A percentile compares a stretch with the other conserved stretches of the same genome.
phyloP scores from a whole-genome alignment of 2,329 filamentous ascomycete species.

The Calonectria leucothoes region DNA sequence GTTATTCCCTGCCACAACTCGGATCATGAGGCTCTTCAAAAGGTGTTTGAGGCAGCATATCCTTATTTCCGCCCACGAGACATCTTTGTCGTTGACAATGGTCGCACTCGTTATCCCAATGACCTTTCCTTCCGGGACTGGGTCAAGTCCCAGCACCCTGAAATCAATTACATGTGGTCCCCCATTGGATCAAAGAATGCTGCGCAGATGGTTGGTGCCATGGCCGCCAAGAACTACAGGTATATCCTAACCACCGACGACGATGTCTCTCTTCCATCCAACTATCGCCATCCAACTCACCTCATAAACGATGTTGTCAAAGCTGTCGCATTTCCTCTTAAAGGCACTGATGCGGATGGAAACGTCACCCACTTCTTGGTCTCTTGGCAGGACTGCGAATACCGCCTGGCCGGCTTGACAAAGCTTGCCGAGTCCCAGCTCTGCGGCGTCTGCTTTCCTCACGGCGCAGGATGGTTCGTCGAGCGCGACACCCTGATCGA shows the following conservation, averaged over 20 bases:
- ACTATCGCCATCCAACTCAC: slow-evolving; percentile 21
- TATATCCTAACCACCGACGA: slow-evolving; percentile 24
- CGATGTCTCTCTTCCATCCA: slow-evolving; percentile 18
- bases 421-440: slow-evolving; percentile 18
- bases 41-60: slow-evolving; percentile 21
- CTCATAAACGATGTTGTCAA: slow-evolving; percentile 19
- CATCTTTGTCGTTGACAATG: slow-evolving; percentile 25
- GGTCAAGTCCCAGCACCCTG: slow-evolving; percentile 20
- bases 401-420: slow-evolving; percentile 22
- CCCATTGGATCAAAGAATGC: slow-evolving; percentile 26
- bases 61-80: slow-evolving; percentile 22
- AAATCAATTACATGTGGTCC: slow-evolving; percentile 26
- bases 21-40: slow-evolving; percentile 14
- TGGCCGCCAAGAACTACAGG: slow-evolving; percentile 20
- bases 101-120: slow-evolving; percentile 12
- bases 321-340: slow-evolving; percentile 19
- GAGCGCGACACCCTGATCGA: slow-evolving; percentile 20
- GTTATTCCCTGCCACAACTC: slow-evolving; percentile 24
- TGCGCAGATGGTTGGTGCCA: slow-evolving; percentile 23
- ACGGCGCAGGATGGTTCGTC: slow-evolving; percentile 24
- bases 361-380: slow-evolving; percentile 10
- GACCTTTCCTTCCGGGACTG: slow-evolving; percentile 23
- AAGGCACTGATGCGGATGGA: slow-evolving; percentile 11
- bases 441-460: slow-evolving; percentile 22
- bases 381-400: slow-evolving; percentile 22